Evolutionary conservation across 2,329 filamentous ascomycete genomes (phyloP).

Genomic region (Sporothrix inflata): DNA sequence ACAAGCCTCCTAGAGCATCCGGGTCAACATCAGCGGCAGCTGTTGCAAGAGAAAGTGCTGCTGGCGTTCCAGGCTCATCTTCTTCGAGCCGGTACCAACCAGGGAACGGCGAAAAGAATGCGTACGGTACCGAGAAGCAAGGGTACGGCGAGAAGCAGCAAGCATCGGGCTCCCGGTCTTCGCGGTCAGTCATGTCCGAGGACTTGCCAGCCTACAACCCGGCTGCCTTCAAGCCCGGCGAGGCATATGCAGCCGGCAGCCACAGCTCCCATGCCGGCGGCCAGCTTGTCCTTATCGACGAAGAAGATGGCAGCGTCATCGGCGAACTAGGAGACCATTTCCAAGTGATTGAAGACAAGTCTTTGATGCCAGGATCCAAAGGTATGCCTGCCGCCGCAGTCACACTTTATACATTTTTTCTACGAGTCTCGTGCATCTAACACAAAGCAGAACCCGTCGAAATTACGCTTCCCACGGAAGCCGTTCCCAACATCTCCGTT

Average conservation of each 20-base stretch:
- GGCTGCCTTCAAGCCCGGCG: conserved; percentile 74
- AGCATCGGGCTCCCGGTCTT: conserved; percentile 36
- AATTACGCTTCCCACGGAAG: conserved; percentile 71
- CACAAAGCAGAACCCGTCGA: conserved; percentile 71
- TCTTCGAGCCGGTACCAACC: neutral
- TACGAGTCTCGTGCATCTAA: conserved; percentile 17
- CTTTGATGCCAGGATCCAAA: conserved; percentile 85
- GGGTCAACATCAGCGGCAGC: conserved; percentile 34
- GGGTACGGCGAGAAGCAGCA: neutral
- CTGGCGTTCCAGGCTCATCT: conserved; percentile 26
- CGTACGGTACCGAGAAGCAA: neutral
- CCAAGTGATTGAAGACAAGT: conserved; percentile 66
- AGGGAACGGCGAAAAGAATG: neutral
- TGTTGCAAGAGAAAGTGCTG: neutral
- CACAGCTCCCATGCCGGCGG: conserved; percentile 63
- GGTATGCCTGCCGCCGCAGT: conserved; percentile 55
- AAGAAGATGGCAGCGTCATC: conserved; percentile 94
- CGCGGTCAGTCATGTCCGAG: conserved; percentile 45
- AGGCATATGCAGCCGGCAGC: conserved; percentile 71
- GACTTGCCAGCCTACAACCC: conserved; percentile 75
- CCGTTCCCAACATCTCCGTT: conserved; percentile 66
- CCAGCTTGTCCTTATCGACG: conserved; percentile 89
- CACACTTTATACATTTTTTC: no score
- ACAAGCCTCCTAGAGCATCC: conserved; percentile 26
- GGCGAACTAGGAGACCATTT: conserved; percentile 61